phyloP scores from a whole-genome alignment of 202 grass and related monocot genomes.

The Dendrocalamus latiflorus region DNA sequence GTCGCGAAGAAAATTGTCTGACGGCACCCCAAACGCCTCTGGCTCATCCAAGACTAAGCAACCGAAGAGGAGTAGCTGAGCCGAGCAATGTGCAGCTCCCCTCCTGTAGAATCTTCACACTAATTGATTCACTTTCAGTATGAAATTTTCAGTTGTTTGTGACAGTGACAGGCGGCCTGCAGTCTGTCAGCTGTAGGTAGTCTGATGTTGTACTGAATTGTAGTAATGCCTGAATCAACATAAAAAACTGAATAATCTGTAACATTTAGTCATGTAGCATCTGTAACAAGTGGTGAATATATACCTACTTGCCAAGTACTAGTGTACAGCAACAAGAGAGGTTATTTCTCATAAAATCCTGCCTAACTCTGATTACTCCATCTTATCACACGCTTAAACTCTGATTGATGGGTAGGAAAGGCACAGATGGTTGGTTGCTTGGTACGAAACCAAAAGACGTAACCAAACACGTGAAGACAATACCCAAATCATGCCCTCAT shows the following conservation, averaged over 20 bases:
- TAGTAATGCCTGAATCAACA: neutral
- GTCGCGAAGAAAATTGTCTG: conserved; percentile 10
- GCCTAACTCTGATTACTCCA: neutral
- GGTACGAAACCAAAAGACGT: conserved; percentile 11
- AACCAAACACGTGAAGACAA: no score
- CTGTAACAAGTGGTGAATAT: no score
- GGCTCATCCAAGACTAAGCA: conserved; percentile 16
- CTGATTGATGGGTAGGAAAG: neutral
- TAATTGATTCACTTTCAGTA: neutral
- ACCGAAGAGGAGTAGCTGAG: conserved; percentile 4
- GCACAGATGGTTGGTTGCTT: conserved; percentile 15
- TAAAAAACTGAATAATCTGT: neutral
- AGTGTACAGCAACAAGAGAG: neutral
- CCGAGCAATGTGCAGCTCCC: neutral
- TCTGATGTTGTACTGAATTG: neutral
- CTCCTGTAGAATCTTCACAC: neutral
- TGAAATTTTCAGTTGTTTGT: neutral
- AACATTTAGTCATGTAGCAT: neutral
- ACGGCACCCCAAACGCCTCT: neutral
- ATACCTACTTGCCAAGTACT: neutral
- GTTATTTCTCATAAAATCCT: neutral
- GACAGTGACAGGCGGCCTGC: neutral
- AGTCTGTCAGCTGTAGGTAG: neutral
- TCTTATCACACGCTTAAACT: neutral
- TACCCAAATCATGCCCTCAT: no score